Evolutionary conservation across 192 early-diverging fungal species (phyloP), one percentile per base, ranked within the genome.

Genomic region (Obelidium mucronatum): DNA sequence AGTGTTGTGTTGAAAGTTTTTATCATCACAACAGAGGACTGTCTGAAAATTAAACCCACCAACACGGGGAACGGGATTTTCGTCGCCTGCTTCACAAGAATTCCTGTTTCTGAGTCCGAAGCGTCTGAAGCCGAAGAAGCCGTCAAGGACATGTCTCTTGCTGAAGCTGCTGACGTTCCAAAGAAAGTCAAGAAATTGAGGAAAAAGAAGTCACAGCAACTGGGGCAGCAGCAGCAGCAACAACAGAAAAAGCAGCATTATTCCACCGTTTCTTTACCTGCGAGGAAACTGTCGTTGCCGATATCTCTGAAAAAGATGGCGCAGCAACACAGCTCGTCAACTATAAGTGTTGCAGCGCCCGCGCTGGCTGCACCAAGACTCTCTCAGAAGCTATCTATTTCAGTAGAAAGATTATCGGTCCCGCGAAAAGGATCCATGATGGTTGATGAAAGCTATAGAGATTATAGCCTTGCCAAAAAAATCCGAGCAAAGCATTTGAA

Each of bases 31-130:
- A n/a, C 68, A 84, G 78, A 88, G 68, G 83, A 88, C 73, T 87
- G 85, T 66, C 75, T 87, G n/a, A 82, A 76, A 44, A 83, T 87
- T 42, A 62, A 56, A n/a, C 86, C 84, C 0, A 79, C 83, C 68
- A 79, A 90, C 62, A 75, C 93, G 0, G 90, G 92, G 48, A 97
- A 96, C 77, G 97, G 97, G 19, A 93, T 98, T 73, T 98, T 97
- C 88, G 93, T 97, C 6, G 94, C 94, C 0, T 88, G 89, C 61
- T 95, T 98, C 85, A 86, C 33, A 51, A 40, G 30, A 35, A 64
- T 59, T 15, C 34, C 36, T 26, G 15, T 26, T n/a, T 60, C 67
- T 17, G 56, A 34, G 62, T 56, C 35, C 51, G 68, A 53, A 56
- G 59, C 69, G 33, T 39, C 40, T 33, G 75, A 76, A 44, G 58